Percentiles rank a stretch among this genome's conserved stretches.
Conservation (phyloP, 441 rosid species). For the Euphorbia corollata region DNA sequence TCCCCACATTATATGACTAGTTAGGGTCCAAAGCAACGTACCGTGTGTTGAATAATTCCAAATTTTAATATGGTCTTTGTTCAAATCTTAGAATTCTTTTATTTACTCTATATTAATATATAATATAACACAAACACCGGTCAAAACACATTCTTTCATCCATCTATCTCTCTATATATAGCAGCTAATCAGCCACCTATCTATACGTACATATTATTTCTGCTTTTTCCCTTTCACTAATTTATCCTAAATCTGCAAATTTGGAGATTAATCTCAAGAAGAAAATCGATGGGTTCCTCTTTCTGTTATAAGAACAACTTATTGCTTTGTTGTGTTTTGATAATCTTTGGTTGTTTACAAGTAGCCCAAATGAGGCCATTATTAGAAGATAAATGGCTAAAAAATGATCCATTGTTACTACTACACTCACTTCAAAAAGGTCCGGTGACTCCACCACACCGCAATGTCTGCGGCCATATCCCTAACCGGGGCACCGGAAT, state of each 20-base stretch:
- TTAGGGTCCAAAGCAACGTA: constrained; percentile 15
- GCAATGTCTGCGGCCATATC: constrained; percentile 23
- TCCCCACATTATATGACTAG: neutral
- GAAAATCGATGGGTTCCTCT: constrained; percentile 14
- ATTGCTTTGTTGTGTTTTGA: constrained; percentile 8
- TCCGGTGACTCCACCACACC: constrained; percentile 14
- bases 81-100: neutral
- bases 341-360: constrained; percentile 25
- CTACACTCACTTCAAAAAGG: constrained; percentile 20
- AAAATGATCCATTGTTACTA: neutral
- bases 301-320: constrained; percentile 5
- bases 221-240: neutral
- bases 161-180: neutral
- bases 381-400: constrained; percentile 7
- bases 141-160: too few species aligned
- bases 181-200: neutral
- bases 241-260: too few species aligned
- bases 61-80: neutral
- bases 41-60: constrained; percentile 37
- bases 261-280: too few species aligned
- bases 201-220: neutral
- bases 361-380: constrained; percentile 29
- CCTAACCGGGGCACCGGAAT: constrained; percentile 20
- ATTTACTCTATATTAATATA: neutral
- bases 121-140: neutral